Evolutionary conservation across 2,329 filamentous ascomycete species (phyloP), one percentile per base, ranked within the genome.

Genomic region (Penicillium sp.): DNA sequence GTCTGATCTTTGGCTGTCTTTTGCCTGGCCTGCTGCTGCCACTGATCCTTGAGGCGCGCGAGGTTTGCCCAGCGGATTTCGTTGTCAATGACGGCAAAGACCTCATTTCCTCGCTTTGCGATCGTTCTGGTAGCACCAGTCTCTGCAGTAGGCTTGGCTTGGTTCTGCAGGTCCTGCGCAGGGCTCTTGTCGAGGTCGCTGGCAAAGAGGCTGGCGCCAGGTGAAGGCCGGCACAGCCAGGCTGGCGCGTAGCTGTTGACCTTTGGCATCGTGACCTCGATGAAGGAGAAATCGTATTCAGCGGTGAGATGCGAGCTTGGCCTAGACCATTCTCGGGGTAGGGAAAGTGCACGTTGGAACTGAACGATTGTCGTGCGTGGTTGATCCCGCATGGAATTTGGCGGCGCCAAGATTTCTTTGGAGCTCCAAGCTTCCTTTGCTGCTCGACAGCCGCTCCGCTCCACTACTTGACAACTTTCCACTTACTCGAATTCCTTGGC

Each of bases 11-110:
- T 62, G 7, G 54, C 43, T 55, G 72, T 72, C 62, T 74, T 75
- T 43, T 72, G 70, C 56, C 69, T 72, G n/a, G 71, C 63, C 54
- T 71, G 68, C 50, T 78, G 73, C 62, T 80, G 76, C 78, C 78
- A 81, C 65, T 79, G 73, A 57, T 86, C 90, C 79, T 96, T 96
- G 70, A 98, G 76, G 60, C 88, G 86, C 54, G 87, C 86, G 57
- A 99, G 79, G 76, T 96, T 91, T 10, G 90, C 89, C 92, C 95
- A 99, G 75, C 93, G 85, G 62, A 99, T 90, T 76, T 98, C 91
- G 68, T 90, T 93, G 51, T 93, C 93, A 42, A 90, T 88, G 20
- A 92, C 93, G 12, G 92, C 88, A 73, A 98, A 98, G 10, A 98
- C 81, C 71, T 99, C 93, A 0, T 90, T 92, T 15, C 90, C 92